Percentiles rank a stretch among this genome's conserved stretches.
These are phyloP conservation scores for Sclerospora graminicola DNA, from an alignment of 352 stramenopile species.

Conservation along the genomic window DNA sequence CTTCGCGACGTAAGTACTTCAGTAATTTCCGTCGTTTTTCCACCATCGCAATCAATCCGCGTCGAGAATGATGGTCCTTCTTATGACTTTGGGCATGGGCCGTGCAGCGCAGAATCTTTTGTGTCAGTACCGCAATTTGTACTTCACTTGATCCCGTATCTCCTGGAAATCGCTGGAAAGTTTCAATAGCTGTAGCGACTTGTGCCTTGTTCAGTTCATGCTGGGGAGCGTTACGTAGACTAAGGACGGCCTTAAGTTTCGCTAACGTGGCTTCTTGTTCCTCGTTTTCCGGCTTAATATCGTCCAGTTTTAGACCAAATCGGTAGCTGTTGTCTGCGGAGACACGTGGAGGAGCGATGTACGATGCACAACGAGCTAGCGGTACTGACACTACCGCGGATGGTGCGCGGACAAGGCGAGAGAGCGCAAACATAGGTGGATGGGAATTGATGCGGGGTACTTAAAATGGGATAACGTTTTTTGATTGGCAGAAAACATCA, in stretches of 20 bases:
- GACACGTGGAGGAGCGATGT: slow-evolving; percentile 55
- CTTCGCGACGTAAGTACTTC: slow-evolving; percentile 76
- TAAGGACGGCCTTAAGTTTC: slow-evolving; percentile 63
- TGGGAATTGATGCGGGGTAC: no score
- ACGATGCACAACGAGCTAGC: slow-evolving; percentile 29
- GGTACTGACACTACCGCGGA: not conserved
- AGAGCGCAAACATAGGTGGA: slow-evolving; percentile 29
- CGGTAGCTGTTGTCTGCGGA: slow-evolving; percentile 42
- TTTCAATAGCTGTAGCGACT: slow-evolving; percentile 69
- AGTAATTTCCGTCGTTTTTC: slow-evolving; percentile 80
- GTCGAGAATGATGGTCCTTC: slow-evolving; percentile 83
- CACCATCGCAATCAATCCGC: slow-evolving; percentile 78
- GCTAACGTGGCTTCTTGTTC: slow-evolving; percentile 28
- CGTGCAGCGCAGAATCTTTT: slow-evolving; percentile 78
- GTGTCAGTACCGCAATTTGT: slow-evolving; percentile 76
- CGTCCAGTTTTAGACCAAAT: slow-evolving; percentile 52
- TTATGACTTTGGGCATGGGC: slow-evolving; percentile 66
- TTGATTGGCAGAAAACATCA: no score
- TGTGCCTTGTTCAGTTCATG: slow-evolving; percentile 77
- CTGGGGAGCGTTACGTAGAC: slow-evolving; percentile 70
- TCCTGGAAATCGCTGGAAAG: slow-evolving; percentile 78
- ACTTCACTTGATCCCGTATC: slow-evolving; percentile 82
- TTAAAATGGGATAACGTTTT: no score
- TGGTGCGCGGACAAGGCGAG: slow-evolving; percentile 21
- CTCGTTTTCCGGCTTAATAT: slow-evolving; percentile 31